A percentile compares a stretch with the other conserved stretches of the same genome.
These are phyloP conservation scores for Selaginella tamariscina DNA, from an alignment of 75 land plant genomes.

Conservation along the genomic window DNA sequence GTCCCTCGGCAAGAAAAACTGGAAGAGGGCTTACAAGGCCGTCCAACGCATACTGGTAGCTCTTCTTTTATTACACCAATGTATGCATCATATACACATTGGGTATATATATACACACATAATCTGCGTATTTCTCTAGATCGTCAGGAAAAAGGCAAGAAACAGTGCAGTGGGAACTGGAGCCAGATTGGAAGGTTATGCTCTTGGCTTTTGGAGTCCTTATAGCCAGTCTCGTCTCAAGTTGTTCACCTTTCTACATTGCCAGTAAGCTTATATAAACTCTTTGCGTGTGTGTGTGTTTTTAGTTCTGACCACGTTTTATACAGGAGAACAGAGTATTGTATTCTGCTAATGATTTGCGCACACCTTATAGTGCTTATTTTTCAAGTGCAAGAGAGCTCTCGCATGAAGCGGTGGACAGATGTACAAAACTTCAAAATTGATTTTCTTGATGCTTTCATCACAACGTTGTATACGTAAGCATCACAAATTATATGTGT, in stretches of 20 bases:
- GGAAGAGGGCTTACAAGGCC: too few species aligned
- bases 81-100: too few species aligned
- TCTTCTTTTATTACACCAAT: too few species aligned
- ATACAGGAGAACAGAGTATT: conserved; percentile 1
- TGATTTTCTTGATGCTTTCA: neutral
- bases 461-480: neutral
- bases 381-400: neutral
- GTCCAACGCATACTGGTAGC: too few species aligned
- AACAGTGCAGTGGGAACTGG: too few species aligned
- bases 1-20: too few species aligned
- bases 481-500: neutral
- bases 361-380: conserved; percentile 6
- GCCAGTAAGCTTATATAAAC: neutral
- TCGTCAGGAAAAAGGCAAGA: too few species aligned
- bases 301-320: neutral
- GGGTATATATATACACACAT: too few species aligned
- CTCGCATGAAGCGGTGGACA: neutral
- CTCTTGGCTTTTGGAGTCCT: too few species aligned
- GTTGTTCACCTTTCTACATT: neutral
- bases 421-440: neutral
- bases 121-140: too few species aligned
- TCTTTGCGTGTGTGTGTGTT: neutral
- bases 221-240: too few species aligned
- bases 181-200: too few species aligned
- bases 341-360: neutral